Base-by-base conservation (phyloP, 78 protist species). In the Bigelowiella natans region DNA sequence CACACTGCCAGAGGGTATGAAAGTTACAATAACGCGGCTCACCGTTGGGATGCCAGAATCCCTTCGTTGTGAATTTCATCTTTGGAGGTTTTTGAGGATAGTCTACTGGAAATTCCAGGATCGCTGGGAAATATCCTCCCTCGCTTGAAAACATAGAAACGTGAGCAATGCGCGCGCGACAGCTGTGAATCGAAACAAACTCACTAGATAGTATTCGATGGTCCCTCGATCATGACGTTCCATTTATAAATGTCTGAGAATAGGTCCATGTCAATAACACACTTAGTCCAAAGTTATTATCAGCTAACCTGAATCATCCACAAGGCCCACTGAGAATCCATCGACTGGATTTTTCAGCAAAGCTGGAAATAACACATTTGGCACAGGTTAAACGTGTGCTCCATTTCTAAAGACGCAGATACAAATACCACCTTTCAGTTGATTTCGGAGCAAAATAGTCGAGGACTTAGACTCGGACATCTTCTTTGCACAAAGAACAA, bases 11-110 rank as follows among this genome's bases (percentile, higher is more conserved):
- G 18, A 51, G 18, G 73, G 34, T 18, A 18, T 51, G 73, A 26
- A 26, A 51, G 73, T 51, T 7, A 7, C 18, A 18, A 7, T 7
- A 18, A 51, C 73, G 18, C 18, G 18, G 7, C 89, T 90, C 39
- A 2, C 89, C 92, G 63, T 93, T 93, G 36, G 94, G 94, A 85
- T 93, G 94, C 40, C 28, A 84, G 38, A 93, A 64, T 28, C 28
- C 82, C 36, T 11, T 11, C 26, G 94, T 39, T 3, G 83, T 90
- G 90, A 93, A 93, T 1, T 7, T 1, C 90, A 93, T 83, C 2
- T 84, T 83, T 0, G 94, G 94, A 3, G 94, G 94, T 30, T 37
- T 86, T 1, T 39, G 0, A 29, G 94, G 94, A 31, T 83, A 93
- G 1, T 39, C 85, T 29, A 82, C 2, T 31, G 94, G 94, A 38